A percentile compares a stretch with the other conserved stretches of the same genome.
phyloP scores from a whole-genome alignment of 169 alveolate genomes.

The Neospora caninum region DNA sequence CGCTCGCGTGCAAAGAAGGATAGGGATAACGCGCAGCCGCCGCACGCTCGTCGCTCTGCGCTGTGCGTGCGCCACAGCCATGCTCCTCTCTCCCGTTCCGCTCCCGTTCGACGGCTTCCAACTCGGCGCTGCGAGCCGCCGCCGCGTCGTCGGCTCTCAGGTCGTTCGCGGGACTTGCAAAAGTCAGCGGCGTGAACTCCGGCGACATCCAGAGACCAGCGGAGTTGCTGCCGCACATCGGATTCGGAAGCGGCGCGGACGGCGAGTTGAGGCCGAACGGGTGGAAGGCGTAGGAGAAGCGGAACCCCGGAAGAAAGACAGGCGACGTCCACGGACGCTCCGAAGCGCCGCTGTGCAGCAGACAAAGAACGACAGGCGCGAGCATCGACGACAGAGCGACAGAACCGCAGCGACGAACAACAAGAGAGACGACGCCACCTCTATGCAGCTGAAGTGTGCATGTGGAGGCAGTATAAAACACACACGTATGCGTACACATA shows the following conservation, averaged over 20 bases:
- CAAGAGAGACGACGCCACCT: no score
- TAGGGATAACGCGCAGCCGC: no score
- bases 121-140: neutral
- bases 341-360: slow-evolving; percentile 29
- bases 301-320: slow-evolving; percentile 45
- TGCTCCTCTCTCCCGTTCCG: neutral
- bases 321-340: slow-evolving; percentile 40
- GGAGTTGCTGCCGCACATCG: slow-evolving; percentile 27
- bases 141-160: slow-evolving; percentile 10
- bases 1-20: neutral
- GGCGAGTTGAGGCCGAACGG: slow-evolving; percentile 26
- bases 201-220: slow-evolving; percentile 44
- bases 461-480: no score
- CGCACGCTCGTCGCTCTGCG: no score
- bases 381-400: no score
- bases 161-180: neutral
- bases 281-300: slow-evolving; percentile 17
- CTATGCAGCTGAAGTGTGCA: no score
- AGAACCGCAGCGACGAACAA: no score
- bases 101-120: neutral
- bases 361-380: neutral
- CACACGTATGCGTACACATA: no score
- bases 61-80: no score
- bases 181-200: neutral
- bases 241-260: slow-evolving; percentile 25